Evolutionary conservation across 2,329 filamentous ascomycete genomes (phyloP).

Genomic region (Aspergillus brasiliensis): DNA sequence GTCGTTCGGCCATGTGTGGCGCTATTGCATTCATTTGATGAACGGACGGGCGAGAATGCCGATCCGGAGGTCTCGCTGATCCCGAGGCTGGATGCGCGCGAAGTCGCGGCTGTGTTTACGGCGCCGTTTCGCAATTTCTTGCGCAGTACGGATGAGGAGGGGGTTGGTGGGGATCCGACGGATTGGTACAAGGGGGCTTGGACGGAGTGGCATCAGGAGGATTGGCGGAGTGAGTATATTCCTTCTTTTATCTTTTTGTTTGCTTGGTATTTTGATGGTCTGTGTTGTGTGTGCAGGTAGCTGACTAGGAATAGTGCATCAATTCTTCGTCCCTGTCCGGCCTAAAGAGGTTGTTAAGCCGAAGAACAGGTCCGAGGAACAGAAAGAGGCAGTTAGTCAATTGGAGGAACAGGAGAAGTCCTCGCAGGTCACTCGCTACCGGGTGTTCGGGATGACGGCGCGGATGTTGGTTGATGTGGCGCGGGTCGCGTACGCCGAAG

Average conservation of each 20-base stretch:
- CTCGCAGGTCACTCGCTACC: constrained; percentile 62
- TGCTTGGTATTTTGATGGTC: not conserved
- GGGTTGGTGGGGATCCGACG: constrained; percentile 44
- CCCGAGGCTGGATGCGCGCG: constrained; percentile 79
- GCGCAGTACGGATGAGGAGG: constrained; percentile 55
- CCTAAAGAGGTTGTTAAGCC: constrained; percentile 70
- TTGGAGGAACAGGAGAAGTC: constrained; percentile 53
- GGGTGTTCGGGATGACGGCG: constrained; percentile 95
- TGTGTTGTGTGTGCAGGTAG: not conserved
- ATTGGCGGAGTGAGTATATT: constrained; percentile 63
- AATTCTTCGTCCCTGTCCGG: constrained; percentile 83
- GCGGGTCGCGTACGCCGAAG: constrained; percentile 75
- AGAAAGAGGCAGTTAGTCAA: constrained; percentile 42
- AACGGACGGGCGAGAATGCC: constrained; percentile 43
- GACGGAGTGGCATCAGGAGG: constrained; percentile 73
- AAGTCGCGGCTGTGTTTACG: constrained; percentile 92
- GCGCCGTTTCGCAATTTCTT: constrained; percentile 87
- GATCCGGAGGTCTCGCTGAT: constrained; percentile 71
- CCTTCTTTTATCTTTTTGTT: not conserved
- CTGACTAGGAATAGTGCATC: constrained; percentile 63
- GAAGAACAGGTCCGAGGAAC: constrained; percentile 38
- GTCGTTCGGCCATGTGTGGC: constrained; percentile 76
- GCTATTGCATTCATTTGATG: constrained; percentile 68
- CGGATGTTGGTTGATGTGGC: constrained; percentile 87
- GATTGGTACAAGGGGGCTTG: constrained; percentile 86